Evolutionary conservation across 148 eudicot species (phyloP).

Genomic region (Rhododendron vialii): DNA sequence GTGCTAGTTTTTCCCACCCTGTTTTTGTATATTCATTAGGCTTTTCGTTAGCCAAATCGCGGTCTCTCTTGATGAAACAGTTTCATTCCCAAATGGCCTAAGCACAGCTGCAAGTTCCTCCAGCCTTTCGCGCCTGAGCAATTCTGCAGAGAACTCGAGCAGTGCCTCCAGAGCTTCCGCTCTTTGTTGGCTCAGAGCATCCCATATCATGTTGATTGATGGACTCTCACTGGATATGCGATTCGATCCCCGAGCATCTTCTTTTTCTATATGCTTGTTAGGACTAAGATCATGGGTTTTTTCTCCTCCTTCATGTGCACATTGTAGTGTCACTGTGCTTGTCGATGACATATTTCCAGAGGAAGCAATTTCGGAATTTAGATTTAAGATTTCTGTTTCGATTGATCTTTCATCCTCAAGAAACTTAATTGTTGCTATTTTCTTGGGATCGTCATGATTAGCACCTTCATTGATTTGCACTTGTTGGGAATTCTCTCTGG

Average conservation of each 20-base stretch:
- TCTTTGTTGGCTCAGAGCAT: constrained; percentile 48
- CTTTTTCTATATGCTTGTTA: not conserved
- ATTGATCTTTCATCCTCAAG: not conserved
- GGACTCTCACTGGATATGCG: constrained; percentile 3
- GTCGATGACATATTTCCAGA: constrained; percentile 19
- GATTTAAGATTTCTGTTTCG: not conserved
- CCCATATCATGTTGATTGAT: constrained; percentile 23
- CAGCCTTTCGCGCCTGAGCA: constrained; percentile 71
- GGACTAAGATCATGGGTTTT: constrained; percentile 7
- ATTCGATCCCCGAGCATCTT: not conserved
- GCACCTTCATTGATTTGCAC: not conserved
- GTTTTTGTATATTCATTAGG: constrained; percentile 69
- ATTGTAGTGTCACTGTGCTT: constrained; percentile 2
- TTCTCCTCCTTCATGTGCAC: constrained; percentile 18
- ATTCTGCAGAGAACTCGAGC: constrained; percentile 80
- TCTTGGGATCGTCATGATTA: constrained; percentile 11
- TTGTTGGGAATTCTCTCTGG: not conserved
- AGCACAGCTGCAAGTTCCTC: constrained; percentile 81
- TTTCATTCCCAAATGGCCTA: constrained; percentile 86
- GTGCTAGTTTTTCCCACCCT: constrained; percentile 15
- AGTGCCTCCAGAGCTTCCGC: constrained; percentile 90
- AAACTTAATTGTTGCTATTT: not conserved
- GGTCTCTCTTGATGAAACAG: constrained; percentile 87
- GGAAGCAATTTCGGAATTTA: constrained; percentile 11
- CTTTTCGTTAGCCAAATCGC: constrained; percentile 97